Percentiles rank a stretch among this genome's conserved stretches.
Evolutionary conservation across 2,329 filamentous ascomycete genomes (phyloP).

Genomic region (Aspergillus aculeatus): DNA sequence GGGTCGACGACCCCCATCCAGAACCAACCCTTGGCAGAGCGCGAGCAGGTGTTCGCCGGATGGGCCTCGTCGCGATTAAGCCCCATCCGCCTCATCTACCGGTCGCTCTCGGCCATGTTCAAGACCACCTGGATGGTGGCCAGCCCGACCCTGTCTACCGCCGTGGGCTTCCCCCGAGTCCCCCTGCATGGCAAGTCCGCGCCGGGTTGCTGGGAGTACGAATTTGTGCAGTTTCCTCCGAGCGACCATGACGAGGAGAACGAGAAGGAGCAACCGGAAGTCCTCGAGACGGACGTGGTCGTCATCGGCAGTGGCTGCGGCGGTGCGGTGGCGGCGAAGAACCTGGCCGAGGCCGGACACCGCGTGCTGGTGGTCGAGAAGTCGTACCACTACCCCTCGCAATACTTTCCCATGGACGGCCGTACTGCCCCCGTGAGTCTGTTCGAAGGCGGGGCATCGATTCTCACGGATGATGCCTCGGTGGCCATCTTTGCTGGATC

Average conservation of each 20-base stretch:
- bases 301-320: constrained; percentile 87
- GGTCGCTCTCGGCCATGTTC: constrained; percentile 50
- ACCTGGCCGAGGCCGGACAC: constrained; percentile 72
- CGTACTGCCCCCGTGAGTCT: constrained; percentile 60
- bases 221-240: constrained; percentile 60
- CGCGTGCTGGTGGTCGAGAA: constrained; percentile 80
- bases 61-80: constrained; percentile 58
- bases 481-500: constrained; percentile 67
- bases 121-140: constrained; percentile 55
- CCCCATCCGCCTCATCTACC: constrained; percentile 51
- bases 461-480: constrained; percentile 57
- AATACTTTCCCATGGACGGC: constrained; percentile 72
- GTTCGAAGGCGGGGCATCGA: constrained; percentile 65
- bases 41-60: constrained; percentile 52
- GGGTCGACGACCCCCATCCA: constrained; percentile 57
- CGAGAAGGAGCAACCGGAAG: constrained; percentile 47
- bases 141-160: constrained; percentile 50
- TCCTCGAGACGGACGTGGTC: constrained; percentile 75
- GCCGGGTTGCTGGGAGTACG: constrained; percentile 52
- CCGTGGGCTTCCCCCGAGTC: constrained; percentile 55
- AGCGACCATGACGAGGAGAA: background rate
- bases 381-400: constrained; percentile 70
- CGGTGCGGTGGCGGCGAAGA: constrained; percentile 76
- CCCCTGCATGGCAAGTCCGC: constrained; percentile 54
- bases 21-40: constrained; percentile 53